Conservation (phyloP, 2,329 filamentous ascomycete species). For the Epichloe sylvatica region DNA sequence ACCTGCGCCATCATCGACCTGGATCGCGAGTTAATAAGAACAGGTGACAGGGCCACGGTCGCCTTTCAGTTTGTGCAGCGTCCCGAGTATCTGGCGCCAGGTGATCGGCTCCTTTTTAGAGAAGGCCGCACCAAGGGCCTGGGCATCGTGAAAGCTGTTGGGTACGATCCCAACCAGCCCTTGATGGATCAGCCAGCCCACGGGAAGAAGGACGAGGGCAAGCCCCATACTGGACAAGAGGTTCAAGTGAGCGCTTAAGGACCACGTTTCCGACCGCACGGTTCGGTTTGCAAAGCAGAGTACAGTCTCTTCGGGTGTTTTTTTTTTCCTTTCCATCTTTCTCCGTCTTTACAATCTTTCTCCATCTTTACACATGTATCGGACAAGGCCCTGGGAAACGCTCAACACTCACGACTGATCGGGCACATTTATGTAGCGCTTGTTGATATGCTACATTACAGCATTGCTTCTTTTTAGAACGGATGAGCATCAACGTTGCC, state of each 20-base stretch:
- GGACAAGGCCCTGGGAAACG: no score
- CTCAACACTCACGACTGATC: no score
- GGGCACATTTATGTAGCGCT: no score
- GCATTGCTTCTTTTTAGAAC: no score
- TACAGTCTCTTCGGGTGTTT: no score
- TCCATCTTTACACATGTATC: no score
- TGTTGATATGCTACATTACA: no score
- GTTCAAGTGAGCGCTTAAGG: conserved; percentile 4
- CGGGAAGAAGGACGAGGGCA: background rate
- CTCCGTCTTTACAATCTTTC: no score
- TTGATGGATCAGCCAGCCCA: conserved; percentile 14
- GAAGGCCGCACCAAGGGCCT: conserved; percentile 92
- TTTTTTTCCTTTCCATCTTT: background rate
- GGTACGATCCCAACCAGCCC: conserved; percentile 58
- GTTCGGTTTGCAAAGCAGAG: no score
- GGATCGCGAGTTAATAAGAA: conserved; percentile 87
- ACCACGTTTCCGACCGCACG: no score
- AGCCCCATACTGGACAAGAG: background rate
- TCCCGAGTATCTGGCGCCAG: conserved; percentile 80
- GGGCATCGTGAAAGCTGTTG: conserved; percentile 82
- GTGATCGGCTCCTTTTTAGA: conserved; percentile 81
- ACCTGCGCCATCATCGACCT: conserved; percentile 97
- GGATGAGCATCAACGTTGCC: no score
- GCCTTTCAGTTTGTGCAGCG: conserved; percentile 91
- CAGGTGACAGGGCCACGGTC: conserved; percentile 84